Base-by-base conservation (phyloP, 768 basidiomycete species). In the Wakefieldia striispora region DNA sequence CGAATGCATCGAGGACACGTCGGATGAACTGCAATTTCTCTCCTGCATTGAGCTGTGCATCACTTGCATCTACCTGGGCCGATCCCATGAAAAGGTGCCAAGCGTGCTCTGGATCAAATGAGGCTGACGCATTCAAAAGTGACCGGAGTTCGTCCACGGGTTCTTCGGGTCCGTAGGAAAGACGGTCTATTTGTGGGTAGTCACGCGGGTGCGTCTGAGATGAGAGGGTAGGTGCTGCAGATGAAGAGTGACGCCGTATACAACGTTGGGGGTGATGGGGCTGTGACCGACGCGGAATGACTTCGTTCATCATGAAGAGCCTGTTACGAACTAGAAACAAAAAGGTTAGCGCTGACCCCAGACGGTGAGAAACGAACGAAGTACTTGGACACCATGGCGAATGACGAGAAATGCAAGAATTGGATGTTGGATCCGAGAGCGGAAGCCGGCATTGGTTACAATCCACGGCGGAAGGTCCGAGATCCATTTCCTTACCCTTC, bases 401-500 rank as follows among this genome's bases (percentile, higher is more conserved):
- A 58, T 80, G 75, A 43, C 70, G 74, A 44, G 70, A 65, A 43
- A 72, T 69, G 63, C 72, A 80, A 46, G 76, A 73, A 11, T 29
- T 29, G 12, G 29, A 29, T 6, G 29, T 12, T 71, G 78, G 76
- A 54, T 73, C 75, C 48, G 73, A 66, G 59, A 27, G 48, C n/a
- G 56, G 40, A 47, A 36, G 37, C 33, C 29, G 43, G 40, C 68
- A 71, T 41, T 70, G 61, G 16, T 53, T 63, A 43, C 65, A 69
- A 27, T 67, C 65, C 42, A 61, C 40, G 42, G 62, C 54, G 31
- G 57, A 49, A 31, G 60, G 54, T 38, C 67, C 61, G 40, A 59
- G 52, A 19, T 70, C 74, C 58, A 70, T 77, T 57, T 73, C 77
- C 65, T 84, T 84, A 27, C 80, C 80, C 59, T 81, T 84, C 44